Base-by-base conservation (phyloP, 192 early-diverging fungal genomes). In the Coemansia sp. region DNA sequence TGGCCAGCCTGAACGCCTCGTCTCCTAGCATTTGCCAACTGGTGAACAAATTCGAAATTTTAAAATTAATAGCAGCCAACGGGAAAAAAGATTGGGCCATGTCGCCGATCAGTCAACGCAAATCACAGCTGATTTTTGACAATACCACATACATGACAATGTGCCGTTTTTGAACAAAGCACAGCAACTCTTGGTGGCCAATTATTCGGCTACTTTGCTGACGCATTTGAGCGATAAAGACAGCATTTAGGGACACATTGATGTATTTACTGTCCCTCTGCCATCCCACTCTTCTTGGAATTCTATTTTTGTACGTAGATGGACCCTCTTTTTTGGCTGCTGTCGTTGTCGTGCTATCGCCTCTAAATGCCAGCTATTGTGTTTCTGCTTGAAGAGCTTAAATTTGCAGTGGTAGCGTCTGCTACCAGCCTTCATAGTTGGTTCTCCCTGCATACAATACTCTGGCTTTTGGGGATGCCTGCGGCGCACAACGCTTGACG, bases 1-100 rank as follows among this genome's bases (percentile, higher is more conserved):
- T 88, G 14, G 89, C 87, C 26, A 96, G 87, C 61, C 89, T 86
- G 53, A 86, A 84, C 5, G 88, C 89, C 69, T 91, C 88, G 69
- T 95, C 93, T 59, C 89, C 90, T 70, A 89, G 88, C 82, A 89
- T 88, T 70, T 64, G 53, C 9, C 33, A 63, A 50, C 42, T 42
- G 24, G 2, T 58, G 9, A 59, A n/a, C 31, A 31, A 31, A 36
- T 28, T 36, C 35, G 56, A 60, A 62, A 31, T 28, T 28, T n/a
- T n/a, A n/a, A n/a, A n/a, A n/a, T n/a, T n/a, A n/a, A n/a, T n/a
- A n/a, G n/a, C n/a, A n/a, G n/a, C n/a, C n/a, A n/a, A n/a, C n/a
- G n/a, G n/a, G n/a, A n/a, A n/a, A n/a, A n/a, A n/a, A 31, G 31
- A 31, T 1, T 31, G 31, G 31, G 31, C 31, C 31, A 31, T 31